Evolutionary conservation across 257 asterid genomes (phyloP).

Genomic region (Nicotiana tabacum): DNA sequence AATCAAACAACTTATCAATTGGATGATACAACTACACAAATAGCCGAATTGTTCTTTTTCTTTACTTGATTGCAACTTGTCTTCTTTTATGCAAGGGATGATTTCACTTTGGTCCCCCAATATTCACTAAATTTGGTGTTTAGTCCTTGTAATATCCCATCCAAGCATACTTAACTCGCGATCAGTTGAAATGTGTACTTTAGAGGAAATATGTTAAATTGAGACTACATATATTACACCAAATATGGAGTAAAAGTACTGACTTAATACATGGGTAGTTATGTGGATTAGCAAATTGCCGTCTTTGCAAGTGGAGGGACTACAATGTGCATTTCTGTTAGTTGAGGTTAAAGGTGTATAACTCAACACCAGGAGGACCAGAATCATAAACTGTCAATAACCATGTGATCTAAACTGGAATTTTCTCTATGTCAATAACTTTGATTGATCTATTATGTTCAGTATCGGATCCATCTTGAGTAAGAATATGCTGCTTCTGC

Average conservation of each 20-base stretch:
- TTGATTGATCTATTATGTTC: too few species aligned
- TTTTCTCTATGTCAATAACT: not conserved
- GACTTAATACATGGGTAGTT: not conserved
- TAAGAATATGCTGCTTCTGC: not conserved
- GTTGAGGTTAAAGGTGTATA: not conserved
- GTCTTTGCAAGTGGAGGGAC: not conserved
- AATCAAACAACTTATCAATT: not conserved
- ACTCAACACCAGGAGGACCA: not conserved
- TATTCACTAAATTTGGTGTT: not conserved
- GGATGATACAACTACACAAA: not conserved
- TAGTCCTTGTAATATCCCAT: not conserved
- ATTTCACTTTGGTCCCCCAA: not conserved
- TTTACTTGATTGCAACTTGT: not conserved
- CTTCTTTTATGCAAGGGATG: not conserved
- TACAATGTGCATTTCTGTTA: not conserved
- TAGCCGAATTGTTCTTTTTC: not conserved
- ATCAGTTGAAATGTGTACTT: not conserved
- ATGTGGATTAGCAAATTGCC: not conserved
- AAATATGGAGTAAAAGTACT: not conserved
- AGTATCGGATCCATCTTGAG: too few species aligned
- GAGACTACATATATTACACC: not conserved
- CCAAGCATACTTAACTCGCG: not conserved
- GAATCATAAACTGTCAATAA: not conserved
- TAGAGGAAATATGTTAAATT: not conserved
- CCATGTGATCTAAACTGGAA: not conserved